Evolutionary conservation across 2,329 filamentous ascomycete genomes (phyloP), one percentile per base, ranked within the genome.

Genomic region (Aspergillus versicolor): DNA sequence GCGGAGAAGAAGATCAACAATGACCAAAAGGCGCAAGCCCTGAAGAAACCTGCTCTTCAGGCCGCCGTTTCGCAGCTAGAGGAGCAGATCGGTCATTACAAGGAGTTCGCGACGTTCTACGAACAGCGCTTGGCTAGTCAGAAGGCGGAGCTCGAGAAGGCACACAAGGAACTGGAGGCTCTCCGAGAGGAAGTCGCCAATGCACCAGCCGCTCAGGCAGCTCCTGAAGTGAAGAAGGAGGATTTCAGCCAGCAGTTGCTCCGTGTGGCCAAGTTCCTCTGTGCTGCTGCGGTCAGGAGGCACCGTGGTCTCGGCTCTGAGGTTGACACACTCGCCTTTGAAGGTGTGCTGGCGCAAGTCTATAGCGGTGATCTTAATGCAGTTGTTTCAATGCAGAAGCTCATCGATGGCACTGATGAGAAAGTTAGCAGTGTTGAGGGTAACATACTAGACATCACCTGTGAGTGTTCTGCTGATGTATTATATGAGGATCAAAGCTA

Each of bases 21-120:
- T 61, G 85, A 88, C 67, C 85, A 88, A 72, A 86, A 85, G 71
- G 82, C 82, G 7, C 83, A 87, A 67, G 78, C 79, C 2, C 72
- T 84, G 67, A 87, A 86, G 79, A 88, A 87, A 69, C 85, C 85
- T 37, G 71, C 76, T 42, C 79, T 88, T 22, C 82, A 86, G 65
- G 76, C 79, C 43, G 77, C 81, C 64, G 73, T 86, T 52, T 72
- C 77, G 15, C 81, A 85, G 63, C 73, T 84, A 40, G 84, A 88
- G 68, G 84, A 86, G 67, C 85, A 87, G 70, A 75, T 86, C 56
- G 69, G 77, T 49, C 81, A 84, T 59, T 87, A 82, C 77, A 83
- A 82, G 72, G 79, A 83, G 65, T 81, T 87, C 61, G 82, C 84
- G 56, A 75, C 79, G 45, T 81, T 86, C 58, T 83, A 82, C 65